These are phyloP conservation scores for Citrus hindsii DNA, from an alignment of 345 rosid genomes.

Conservation along the genomic window DNA sequence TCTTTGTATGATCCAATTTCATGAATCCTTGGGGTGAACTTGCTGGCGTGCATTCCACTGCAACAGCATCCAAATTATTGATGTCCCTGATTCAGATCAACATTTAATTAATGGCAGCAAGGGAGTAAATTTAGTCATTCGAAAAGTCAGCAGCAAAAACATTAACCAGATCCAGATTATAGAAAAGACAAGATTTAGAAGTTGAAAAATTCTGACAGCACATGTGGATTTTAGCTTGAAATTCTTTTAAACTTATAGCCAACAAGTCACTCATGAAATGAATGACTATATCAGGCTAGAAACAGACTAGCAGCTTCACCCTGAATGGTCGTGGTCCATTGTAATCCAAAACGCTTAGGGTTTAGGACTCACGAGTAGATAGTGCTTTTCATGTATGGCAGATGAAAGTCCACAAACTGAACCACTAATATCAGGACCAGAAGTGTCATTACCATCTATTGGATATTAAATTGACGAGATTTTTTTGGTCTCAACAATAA, in stretches of 20 bases:
- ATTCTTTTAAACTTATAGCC: not conserved
- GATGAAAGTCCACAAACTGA: not conserved
- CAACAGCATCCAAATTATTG: constrained; percentile 85
- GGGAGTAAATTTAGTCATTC: not conserved
- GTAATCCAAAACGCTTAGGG: not conserved
- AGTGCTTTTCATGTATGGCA: not conserved
- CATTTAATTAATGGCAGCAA: not conserved
- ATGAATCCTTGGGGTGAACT: constrained; percentile 19
- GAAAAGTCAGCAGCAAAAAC: not conserved
- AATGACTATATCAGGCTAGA: not conserved
- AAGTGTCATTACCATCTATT: not conserved
- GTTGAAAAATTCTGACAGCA: not conserved
- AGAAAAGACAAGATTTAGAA: not conserved
- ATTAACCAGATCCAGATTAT: not conserved
- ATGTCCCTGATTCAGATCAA: constrained; percentile 49
- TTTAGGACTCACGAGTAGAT: not conserved
- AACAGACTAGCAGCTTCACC: not conserved
- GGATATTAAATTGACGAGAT: not conserved
- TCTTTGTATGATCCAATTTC: not conserved
- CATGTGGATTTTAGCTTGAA: not conserved
- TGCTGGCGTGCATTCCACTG: constrained; percentile 66
- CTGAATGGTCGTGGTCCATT: not conserved
- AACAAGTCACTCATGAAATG: too few species aligned
- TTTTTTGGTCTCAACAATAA: not conserved
- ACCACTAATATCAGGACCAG: not conserved